Evolutionary conservation across 768 basidiomycete genomes (phyloP), one percentile per base, ranked within the genome.

Genomic region (Russula virescens): DNA sequence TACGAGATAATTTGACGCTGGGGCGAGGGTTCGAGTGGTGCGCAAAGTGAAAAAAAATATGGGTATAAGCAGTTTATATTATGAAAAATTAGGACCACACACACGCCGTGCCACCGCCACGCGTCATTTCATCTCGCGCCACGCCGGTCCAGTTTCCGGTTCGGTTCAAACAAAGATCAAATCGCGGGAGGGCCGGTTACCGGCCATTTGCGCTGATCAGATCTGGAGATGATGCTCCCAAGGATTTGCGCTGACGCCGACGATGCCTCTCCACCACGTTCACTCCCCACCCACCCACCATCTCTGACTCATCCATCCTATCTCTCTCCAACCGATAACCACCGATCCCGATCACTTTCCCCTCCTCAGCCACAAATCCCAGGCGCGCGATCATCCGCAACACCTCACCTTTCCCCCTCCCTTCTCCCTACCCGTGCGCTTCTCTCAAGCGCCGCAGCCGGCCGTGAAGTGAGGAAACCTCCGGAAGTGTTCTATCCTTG

Each of bases 221-320:
- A 64, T 64, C 63, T 59, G 58, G 58, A 55, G 58, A 60, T 64
- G 63, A 64, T 64, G 58, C 58, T 55, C 63, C 58, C 58, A 55
- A 59, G 63, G 63, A 64, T 64, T 64, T 64, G 63, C 63, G 63
- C 63, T 64, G 47, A 64, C 63, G 48, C 63, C 57, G 58, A 63
- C 59, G 57, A 63, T 63, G 52, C 25, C 42, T 25, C 54, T 51
- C 51, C 55, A n/a, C 62, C 62, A 55, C 62, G 49, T 63, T 58
- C 46, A 18, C 42, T 26, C 47, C 47, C 52, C 31, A 23, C 43
- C 45, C 42, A 7, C 2, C 25, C 60, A 34, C 54, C 31, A n/a
- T n/a, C n/a, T n/a, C n/a, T n/a, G n/a, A n/a, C n/a, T n/a, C n/a
- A n/a, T n/a, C n/a, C n/a, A n/a, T n/a, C n/a, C n/a, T n/a, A n/a